Percentiles rank a stretch among this genome's conserved stretches.
These are phyloP conservation scores for Pseudopithomyces chartarum DNA, from an alignment of 2,329 filamentous ascomycete genomes.

Conservation along the genomic window DNA sequence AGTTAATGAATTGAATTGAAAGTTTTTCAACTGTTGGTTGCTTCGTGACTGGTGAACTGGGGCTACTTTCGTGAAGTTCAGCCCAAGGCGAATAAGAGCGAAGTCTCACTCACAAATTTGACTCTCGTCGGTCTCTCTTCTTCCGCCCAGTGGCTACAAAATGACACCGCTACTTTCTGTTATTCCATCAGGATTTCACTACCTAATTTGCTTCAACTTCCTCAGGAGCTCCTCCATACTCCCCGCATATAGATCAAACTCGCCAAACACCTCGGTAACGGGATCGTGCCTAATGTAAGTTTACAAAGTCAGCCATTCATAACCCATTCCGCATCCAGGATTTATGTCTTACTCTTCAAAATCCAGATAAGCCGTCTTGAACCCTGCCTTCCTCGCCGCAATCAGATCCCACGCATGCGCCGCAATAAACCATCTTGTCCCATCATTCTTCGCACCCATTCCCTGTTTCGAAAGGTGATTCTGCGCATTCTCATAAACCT, in stretches of 20 bases:
- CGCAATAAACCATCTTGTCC: constrained; percentile 1
- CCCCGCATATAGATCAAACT: neutral
- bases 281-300: neutral
- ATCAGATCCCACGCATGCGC: constrained; percentile 5
- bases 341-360: neutral
- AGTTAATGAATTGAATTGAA: no score
- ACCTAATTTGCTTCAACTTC: neutral
- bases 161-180: no score
- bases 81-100: no score
- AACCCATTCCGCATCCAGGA: no score
- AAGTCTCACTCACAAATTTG: no score
- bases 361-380: constrained; percentile 1
- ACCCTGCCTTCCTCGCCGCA: neutral
- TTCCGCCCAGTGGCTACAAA: no score
- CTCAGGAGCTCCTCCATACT: constrained; percentile 2
- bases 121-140: no score
- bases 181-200: neutral
- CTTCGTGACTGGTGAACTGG: no score
- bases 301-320: no score
- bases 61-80: no score
- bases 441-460: neutral
- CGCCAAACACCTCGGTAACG: neutral
- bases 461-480: constrained; percentile 2
- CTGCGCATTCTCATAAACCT: constrained; percentile 3
- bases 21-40: no score